Conservation (phyloP, 352 stramenopile genomes). For the Discostella stelligera region DNA sequence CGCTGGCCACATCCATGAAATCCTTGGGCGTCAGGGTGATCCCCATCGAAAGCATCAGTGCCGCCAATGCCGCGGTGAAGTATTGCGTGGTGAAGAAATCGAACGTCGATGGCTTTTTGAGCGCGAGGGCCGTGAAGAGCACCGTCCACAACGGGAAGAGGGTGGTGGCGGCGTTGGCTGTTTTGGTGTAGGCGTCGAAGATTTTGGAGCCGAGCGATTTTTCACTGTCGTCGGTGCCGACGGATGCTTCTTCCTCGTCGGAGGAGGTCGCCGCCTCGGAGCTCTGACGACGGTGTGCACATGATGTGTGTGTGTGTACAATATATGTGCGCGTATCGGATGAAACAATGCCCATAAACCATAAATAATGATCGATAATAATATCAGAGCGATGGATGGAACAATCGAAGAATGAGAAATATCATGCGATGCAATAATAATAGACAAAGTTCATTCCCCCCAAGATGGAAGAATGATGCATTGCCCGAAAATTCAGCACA, state of each 20-base stretch:
- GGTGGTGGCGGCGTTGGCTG: slow-evolving; percentile 76
- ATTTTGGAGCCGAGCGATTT: slow-evolving; percentile 62
- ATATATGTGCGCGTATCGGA: background rate
- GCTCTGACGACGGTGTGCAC: slow-evolving; percentile 11
- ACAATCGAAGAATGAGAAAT: too few species aligned
- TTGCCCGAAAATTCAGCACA: background rate
- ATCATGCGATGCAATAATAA: too few species aligned
- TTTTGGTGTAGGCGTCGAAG: slow-evolving; percentile 78
- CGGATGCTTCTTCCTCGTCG: slow-evolving; percentile 1
- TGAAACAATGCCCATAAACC: too few species aligned
- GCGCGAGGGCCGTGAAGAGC: slow-evolving; percentile 80
- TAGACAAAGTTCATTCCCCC: too few species aligned
- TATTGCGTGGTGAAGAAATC: slow-evolving; percentile 86
- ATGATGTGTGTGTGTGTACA: background rate
- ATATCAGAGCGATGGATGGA: slow-evolving; percentile 11
- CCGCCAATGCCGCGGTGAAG: slow-evolving; percentile 84
- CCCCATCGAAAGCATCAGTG: slow-evolving; percentile 88
- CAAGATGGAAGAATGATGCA: background rate
- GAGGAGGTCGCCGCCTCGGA: slow-evolving; percentile 17
- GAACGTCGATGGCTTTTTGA: slow-evolving; percentile 80
- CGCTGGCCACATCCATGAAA: slow-evolving; percentile 81
- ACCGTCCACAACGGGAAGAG: slow-evolving; percentile 88
- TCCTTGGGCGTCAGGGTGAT: slow-evolving; percentile 86
- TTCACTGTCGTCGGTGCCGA: slow-evolving; percentile 9
- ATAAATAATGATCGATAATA: background rate